Evolutionary conservation across 1,284 basidiomycete species (phyloP).

Genomic region (Cerrena zonata): DNA sequence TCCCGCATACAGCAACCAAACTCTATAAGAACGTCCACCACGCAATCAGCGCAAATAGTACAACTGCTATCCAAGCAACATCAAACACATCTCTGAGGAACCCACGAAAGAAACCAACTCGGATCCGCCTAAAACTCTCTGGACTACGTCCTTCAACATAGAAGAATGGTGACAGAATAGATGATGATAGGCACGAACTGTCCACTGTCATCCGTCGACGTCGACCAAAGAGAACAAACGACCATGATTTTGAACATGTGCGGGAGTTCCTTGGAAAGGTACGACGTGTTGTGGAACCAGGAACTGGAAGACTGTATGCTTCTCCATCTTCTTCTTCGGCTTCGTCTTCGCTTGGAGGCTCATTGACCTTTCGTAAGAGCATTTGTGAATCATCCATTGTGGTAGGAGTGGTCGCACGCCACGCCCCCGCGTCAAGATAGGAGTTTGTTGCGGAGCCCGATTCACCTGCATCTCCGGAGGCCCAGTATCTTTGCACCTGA

Average conservation of each 20-base stretch:
- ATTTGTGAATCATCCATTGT: slow-evolving; percentile 1
- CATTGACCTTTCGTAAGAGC: not conserved
- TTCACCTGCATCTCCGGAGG: not conserved
- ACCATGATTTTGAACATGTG: slow-evolving; percentile 14
- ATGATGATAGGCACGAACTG: slow-evolving; percentile 1
- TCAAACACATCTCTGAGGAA: slow-evolving; percentile 27
- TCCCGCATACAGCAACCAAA: too few relatives aligned
- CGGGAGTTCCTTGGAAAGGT: not conserved
- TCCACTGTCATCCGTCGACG: slow-evolving; percentile 25
- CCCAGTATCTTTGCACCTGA: slow-evolving; percentile 1
- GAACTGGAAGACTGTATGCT: not conserved
- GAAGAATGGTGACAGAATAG: slow-evolving; percentile 10
- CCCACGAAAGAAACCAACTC: slow-evolving; percentile 26
- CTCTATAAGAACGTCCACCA: slow-evolving; percentile 22
- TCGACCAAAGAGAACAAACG: slow-evolving; percentile 24
- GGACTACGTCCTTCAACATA: slow-evolving; percentile 4
- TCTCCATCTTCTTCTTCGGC: not conserved
- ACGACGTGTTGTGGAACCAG: not conserved
- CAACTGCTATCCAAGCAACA: slow-evolving; percentile 34
- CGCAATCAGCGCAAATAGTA: slow-evolving; percentile 22
- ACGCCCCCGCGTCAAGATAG: not conserved
- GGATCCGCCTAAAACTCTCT: slow-evolving; percentile 7
- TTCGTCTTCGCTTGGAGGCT: not conserved
- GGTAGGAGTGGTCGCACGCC: slow-evolving; percentile 4
- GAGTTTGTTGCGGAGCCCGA: not conserved